Conservation (phyloP, 2,329 filamentous ascomycete genomes). For the Annulohypoxylon truncatum region DNA sequence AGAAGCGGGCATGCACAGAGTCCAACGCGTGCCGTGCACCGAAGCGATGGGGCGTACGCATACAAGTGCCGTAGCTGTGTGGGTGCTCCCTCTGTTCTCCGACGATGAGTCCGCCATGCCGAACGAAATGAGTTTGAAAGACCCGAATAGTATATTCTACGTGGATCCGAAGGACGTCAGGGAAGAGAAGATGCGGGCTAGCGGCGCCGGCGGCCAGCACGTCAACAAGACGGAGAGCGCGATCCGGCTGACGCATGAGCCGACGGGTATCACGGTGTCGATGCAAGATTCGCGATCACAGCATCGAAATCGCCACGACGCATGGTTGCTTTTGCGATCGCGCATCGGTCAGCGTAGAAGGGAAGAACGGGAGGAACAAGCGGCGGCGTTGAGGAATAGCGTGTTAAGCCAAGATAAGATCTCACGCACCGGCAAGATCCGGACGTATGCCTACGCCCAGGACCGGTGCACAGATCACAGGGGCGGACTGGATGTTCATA, state of each 20-base stretch:
- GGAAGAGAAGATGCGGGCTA: constrained; percentile 88
- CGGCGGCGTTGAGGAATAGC: constrained; percentile 77
- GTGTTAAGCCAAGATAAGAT: constrained; percentile 84
- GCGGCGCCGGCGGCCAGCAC: constrained; percentile 94
- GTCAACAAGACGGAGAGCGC: constrained; percentile 99
- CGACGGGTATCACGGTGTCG: constrained; percentile 85
- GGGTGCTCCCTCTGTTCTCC: constrained; percentile 89
- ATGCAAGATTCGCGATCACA: constrained; percentile 96
- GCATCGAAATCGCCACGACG: constrained; percentile 85
- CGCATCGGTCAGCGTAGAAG: constrained; percentile 82
- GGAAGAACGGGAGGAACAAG: constrained; percentile 85
- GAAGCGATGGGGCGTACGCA: constrained; percentile 93
- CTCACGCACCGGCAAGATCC: constrained; percentile 91
- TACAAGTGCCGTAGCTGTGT: constrained; percentile 90
- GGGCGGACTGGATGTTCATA: constrained; percentile 81
- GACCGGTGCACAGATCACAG: constrained; percentile 90
- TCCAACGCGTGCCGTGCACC: constrained; percentile 91
- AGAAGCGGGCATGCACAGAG: constrained; percentile 94
- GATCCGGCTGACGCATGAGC: constrained; percentile 89
- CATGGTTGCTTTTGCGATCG: constrained; percentile 86
- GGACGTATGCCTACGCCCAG: constrained; percentile 85
- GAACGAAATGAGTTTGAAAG: constrained; percentile 73
- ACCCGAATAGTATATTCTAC: constrained; percentile 93
- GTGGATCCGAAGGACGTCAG: constrained; percentile 85
- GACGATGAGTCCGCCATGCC: constrained; percentile 61